Conservation (phyloP, 2,329 filamentous ascomycete genomes). For the Aspergillus neoniger region DNA sequence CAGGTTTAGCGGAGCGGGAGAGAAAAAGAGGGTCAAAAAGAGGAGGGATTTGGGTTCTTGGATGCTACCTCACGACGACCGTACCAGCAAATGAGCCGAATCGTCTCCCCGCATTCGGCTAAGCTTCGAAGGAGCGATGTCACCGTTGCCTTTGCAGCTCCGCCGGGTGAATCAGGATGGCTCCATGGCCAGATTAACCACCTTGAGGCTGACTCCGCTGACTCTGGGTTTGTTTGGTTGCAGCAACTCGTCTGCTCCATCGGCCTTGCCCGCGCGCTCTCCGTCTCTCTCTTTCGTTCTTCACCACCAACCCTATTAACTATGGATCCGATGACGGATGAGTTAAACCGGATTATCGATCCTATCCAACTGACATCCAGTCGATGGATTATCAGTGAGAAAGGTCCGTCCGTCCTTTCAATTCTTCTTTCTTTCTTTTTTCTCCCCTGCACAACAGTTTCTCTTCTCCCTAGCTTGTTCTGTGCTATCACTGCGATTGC, state of each 20-base stretch:
- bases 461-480: background rate
- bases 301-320: background rate
- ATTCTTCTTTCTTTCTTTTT: no score
- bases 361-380: background rate
- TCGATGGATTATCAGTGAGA: background rate
- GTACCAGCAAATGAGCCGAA: conserved; percentile 8
- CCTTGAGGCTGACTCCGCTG: conserved; percentile 10
- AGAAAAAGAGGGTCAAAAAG: background rate
- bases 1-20: background rate
- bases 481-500: background rate
- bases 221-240: background rate
- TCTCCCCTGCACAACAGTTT: no score
- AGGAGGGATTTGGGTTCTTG: background rate
- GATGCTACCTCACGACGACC: conserved; percentile 13
- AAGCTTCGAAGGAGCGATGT: conserved; percentile 18
- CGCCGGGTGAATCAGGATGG: conserved; percentile 7
- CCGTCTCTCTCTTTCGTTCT: background rate
- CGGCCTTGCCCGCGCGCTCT: background rate
- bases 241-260: background rate
- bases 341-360: background rate
- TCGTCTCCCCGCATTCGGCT: conserved; percentile 25
- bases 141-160: conserved; percentile 20
- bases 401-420: conserved; percentile 1
- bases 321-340: background rate
- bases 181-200: background rate